Conservation (phyloP, 2,329 filamentous ascomycete species). For the Sordariomycetes sp. region DNA sequence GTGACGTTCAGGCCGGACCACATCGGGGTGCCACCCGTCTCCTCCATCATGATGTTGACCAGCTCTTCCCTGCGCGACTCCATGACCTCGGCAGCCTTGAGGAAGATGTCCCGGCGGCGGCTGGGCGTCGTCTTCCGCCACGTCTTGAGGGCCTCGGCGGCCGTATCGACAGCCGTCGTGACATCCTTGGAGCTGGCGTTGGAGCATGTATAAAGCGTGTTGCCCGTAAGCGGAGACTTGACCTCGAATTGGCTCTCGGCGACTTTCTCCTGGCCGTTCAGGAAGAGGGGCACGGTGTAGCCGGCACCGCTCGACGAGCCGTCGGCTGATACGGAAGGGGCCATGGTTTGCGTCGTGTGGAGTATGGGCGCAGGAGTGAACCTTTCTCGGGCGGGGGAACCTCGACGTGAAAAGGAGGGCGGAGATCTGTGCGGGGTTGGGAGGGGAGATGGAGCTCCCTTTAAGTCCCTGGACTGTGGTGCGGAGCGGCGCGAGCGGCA, state of each 20-base stretch:
- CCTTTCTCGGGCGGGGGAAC: too few relatives aligned
- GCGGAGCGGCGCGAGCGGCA: background rate
- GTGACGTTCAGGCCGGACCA: conserved; percentile 28
- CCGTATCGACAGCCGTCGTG: conserved; percentile 34
- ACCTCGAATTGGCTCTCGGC: conserved; percentile 39
- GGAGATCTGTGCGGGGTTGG: background rate
- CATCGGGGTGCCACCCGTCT: conserved; percentile 24
- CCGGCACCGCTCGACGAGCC: background rate
- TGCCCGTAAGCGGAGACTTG: conserved; percentile 36
- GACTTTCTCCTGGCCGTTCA: conserved; percentile 27
- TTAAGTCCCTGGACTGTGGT: background rate
- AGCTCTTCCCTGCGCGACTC: conserved; percentile 46
- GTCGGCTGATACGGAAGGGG: background rate
- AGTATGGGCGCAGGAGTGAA: background rate
- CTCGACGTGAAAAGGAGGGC: too few relatives aligned
- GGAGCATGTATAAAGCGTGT: conserved; percentile 39
- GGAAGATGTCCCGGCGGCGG: conserved; percentile 54
- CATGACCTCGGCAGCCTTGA: conserved; percentile 55
- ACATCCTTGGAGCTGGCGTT: conserved; percentile 44
- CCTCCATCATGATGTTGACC: conserved; percentile 38
- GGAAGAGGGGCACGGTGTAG: conserved; percentile 22
- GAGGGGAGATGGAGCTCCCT: background rate
- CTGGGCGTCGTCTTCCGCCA: conserved; percentile 54
- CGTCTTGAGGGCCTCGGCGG: conserved; percentile 51
- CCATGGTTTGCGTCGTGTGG: background rate